Base-by-base conservation (phyloP, 202 grass and related monocot genomes). In the Dendrocalamus latiflorus region DNA sequence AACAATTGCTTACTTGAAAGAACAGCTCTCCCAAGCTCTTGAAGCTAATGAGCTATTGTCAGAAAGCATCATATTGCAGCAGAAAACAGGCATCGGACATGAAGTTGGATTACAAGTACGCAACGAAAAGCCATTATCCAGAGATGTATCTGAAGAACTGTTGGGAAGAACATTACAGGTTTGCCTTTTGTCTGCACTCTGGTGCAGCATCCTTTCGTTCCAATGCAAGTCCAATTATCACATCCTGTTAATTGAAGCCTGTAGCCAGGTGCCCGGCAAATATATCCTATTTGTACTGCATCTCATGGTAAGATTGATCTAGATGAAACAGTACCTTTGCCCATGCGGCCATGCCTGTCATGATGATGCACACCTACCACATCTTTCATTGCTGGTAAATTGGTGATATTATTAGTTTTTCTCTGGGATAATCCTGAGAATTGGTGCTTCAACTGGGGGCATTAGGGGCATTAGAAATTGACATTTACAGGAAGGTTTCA, bases 11-110 rank as follows among this genome's bases (percentile, higher is more conserved):
- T 76, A 75, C 43, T 81, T 96, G 67, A 87, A 91, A 72, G 80
- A 91, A 81, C 83, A 88, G 84, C 81, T 89, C 56, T 76, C 68
- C 60, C 88, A 92, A 86, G 83, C 90, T 78, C 79, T 85, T 37
- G 49, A 88, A 59, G 79, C 65, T 78, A 89, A 91, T 71, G 84
- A 77, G 69, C 48, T 65, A 44, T 79, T 84, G 30, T 92, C 84
- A 84, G 60, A 63, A 81, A 69, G 65, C 53, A 67, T 64, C 30
- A 81, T 47, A 68, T 74, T 79, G 43, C 65, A 91, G 71, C 65
- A 89, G 62, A 73, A 62, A 60, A 54, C 71, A 48, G 59, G 77
- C 68, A 83, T 39, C 24, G 67, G 4, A 24, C 36, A 48, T 90
- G 54, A 76, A 72, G 70, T 45, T 48, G 88, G 85, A 73, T 69